A percentile compares a stretch with the other conserved stretches of the same genome.
phyloP scores from a whole-genome alignment of 345 rosid species.

The Conringia planisiliqua region DNA sequence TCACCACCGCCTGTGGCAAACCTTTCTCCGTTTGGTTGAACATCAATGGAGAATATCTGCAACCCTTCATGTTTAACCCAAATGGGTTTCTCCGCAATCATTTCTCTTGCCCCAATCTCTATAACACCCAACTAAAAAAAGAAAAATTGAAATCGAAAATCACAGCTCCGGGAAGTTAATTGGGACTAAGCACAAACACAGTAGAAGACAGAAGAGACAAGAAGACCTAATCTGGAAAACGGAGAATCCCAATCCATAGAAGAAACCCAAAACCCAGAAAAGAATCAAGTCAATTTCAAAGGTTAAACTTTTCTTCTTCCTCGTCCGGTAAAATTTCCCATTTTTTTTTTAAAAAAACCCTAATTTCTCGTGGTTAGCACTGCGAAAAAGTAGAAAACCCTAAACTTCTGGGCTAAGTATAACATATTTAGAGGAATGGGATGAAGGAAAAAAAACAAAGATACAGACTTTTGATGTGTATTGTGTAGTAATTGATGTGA shows the following conservation, averaged over 20 bases:
- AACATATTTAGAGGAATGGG: not conserved
- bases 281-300: not conserved
- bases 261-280: not conserved
- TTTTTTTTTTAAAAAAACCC: not conserved
- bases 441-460: not conserved
- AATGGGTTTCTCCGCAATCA: slow-evolving; percentile 95
- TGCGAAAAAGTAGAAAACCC: not conserved
- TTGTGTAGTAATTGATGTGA: not conserved
- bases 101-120: slow-evolving; percentile 17
- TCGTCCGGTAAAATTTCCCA: not conserved
- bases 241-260: not conserved
- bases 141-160: not conserved
- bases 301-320: not conserved
- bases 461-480: not conserved
- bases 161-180: not conserved
- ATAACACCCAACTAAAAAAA: not conserved
- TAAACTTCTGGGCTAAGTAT: not conserved
- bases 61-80: slow-evolving; percentile 98
- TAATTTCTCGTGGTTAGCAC: not conserved
- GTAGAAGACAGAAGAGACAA: not conserved
- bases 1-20: slow-evolving; percentile 99
- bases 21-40: slow-evolving; percentile 93
- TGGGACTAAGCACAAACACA: not conserved
- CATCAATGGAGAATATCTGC: slow-evolving; percentile 96
- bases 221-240: not conserved